Evolutionary conservation across 805 yeast genomes (phyloP).

Genomic region (Saturnispora zaruensis): DNA sequence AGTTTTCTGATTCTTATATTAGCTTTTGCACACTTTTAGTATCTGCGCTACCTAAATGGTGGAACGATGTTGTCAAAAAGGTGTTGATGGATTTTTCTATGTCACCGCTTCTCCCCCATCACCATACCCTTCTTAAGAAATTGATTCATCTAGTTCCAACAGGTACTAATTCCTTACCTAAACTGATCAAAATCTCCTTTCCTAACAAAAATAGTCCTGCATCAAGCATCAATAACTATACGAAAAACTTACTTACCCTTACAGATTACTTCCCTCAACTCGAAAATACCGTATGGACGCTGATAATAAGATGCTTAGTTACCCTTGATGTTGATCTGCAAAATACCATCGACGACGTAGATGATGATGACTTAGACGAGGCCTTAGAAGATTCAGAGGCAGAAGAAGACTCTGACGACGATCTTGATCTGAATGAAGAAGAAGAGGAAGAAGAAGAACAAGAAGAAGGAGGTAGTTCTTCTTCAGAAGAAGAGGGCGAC

Average conservation of each 20-base stretch:
- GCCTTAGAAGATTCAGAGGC: slow-evolving; percentile 27
- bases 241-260: slow-evolving; percentile 51
- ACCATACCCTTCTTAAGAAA: slow-evolving; percentile 58
- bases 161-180: slow-evolving; percentile 55
- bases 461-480: slow-evolving; percentile 26
- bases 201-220: slow-evolving; percentile 73
- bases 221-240: slow-evolving; percentile 49
- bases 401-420: slow-evolving; percentile 23
- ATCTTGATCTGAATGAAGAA: slow-evolving; percentile 22
- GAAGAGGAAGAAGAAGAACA: slow-evolving; percentile 34
- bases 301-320: slow-evolving; percentile 70
- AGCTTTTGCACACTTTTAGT: slow-evolving; percentile 71
- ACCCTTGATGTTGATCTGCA: slow-evolving; percentile 89
- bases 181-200: slow-evolving; percentile 48
- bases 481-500: slow-evolving; percentile 22
- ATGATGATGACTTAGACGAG: slow-evolving; percentile 59
- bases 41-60: slow-evolving; percentile 83
- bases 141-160: slow-evolving; percentile 76
- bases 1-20: slow-evolving; percentile 47
- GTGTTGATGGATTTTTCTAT: slow-evolving; percentile 53
- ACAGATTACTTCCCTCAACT: slow-evolving; percentile 69
- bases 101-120: slow-evolving; percentile 26
- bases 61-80: slow-evolving; percentile 68
- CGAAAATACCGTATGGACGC: slow-evolving; percentile 67
- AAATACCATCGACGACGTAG: slow-evolving; percentile 77